A percentile compares a stretch with the other conserved stretches of the same genome.
phyloP scores from a whole-genome alignment of 306 rosid genomes.

The Ceratonia siliqua region DNA sequence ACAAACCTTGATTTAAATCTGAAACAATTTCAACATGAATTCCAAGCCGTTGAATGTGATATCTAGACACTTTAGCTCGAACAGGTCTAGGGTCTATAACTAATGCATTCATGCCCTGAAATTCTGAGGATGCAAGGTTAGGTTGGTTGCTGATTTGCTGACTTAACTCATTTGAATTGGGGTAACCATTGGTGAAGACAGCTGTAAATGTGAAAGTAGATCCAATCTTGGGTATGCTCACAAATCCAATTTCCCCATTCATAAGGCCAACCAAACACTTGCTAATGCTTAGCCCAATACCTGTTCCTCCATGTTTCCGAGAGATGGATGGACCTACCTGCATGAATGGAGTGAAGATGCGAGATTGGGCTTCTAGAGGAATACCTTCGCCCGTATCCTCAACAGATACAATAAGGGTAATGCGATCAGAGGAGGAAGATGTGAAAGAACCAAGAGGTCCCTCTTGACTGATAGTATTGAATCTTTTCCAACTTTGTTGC shows the following conservation, averaged over 20 bases:
- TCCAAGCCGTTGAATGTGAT: slow-evolving; percentile 89
- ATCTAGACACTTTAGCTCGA: slow-evolving; percentile 78
- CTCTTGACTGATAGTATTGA: slow-evolving; percentile 58
- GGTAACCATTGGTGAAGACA: slow-evolving; percentile 58
- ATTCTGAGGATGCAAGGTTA: slow-evolving; percentile 58
- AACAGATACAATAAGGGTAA: slow-evolving; percentile 82
- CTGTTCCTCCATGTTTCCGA: slow-evolving; percentile 93
- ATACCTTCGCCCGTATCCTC: slow-evolving; percentile 99
- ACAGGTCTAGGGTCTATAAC: slow-evolving; percentile 77
- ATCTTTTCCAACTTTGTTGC: slow-evolving; percentile 73
- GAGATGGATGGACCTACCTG: slow-evolving; percentile 92
- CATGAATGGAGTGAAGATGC: slow-evolving; percentile 93
- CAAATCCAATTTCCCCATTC: slow-evolving; percentile 94
- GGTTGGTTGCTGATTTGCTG: slow-evolving; percentile 64
- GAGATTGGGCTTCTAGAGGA: slow-evolving; percentile 72
- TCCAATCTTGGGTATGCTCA: slow-evolving; percentile 78
- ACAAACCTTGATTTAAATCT: slow-evolving; percentile 65
- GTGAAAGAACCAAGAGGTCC: slow-evolving; percentile 55
- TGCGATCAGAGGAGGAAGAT: slow-evolving; percentile 54
- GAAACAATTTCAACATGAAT: slow-evolving; percentile 67
- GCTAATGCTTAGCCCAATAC: slow-evolving; percentile 97
- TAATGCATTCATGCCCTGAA: slow-evolving; percentile 75
- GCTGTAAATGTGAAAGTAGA: slow-evolving; percentile 94
- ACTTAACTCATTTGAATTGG: slow-evolving; percentile 49
- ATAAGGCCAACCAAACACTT: slow-evolving; percentile 94